Base-by-base conservation (phyloP, 495 filamentous ascomycete genomes). In the Penicillium riverlandense region DNA sequence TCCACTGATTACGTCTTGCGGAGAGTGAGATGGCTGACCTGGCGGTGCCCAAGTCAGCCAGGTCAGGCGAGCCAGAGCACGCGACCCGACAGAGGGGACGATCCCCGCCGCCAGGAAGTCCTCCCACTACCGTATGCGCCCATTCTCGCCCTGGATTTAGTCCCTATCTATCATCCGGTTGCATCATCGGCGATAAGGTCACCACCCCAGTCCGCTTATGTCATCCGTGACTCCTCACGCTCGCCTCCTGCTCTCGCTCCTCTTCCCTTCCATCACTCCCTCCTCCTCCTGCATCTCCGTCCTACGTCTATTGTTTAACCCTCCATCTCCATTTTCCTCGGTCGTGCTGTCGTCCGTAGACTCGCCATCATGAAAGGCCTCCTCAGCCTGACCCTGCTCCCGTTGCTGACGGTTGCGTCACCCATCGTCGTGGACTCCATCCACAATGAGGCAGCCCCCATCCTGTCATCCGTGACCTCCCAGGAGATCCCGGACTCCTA, bases 401-500 rank as follows among this genome's bases (percentile, higher is more conserved):
- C 83, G 49, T 65, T 79, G 57, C 71, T 83, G 65, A 80, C 79
- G 47, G 75, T 78, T 53, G 86, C 88, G 38, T 85, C 87, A 40
- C 90, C 91, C 50, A 69, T 86, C 33, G 74, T 86, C 57, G 75
- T 83, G 46, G 83, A 82, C 52, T 85, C 88, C 52, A 86, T 92
- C 63, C 85, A 94, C 66, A 82, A 86, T 54, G 87, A 83, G 48
- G 83, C 83, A 35, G 92, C 94, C 51, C 94, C 94, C 53, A 74
- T 99, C 50, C 71, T 97, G 54, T 91, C 90, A 11, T 84, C 90
- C 7, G 66, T 75, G 27, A 83, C 84, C 55, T 75, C 88, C 27
- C 70, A 86, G 51, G 76, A 81, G 54, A 78, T 99, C 30, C 85
- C 88, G 37, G 85, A 96, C 71, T 88, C 87, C 33, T 99, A 97